A percentile compares a stretch with the other conserved stretches of the same genome.
Conservation (phyloP, 441 rosid genomes). For the Biscutella laevigata region DNA sequence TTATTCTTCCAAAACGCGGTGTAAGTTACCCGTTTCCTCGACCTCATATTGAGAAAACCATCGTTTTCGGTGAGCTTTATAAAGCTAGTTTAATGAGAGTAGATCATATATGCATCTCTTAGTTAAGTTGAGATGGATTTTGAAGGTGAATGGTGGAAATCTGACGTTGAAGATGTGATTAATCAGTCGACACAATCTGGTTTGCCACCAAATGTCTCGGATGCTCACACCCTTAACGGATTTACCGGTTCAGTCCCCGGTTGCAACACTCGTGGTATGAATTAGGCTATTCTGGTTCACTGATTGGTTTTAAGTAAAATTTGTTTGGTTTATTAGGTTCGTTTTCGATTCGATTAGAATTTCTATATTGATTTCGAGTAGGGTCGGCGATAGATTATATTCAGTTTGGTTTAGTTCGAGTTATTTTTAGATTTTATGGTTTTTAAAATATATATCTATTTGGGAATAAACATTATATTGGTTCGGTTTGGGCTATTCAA, state of each 20-base stretch:
- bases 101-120: background rate
- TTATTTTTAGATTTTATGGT: no score
- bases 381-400: no score
- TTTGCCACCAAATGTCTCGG: conserved; percentile 42
- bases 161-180: conserved; percentile 39
- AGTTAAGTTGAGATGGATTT: background rate
- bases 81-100: no score
- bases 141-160: conserved; percentile 59
- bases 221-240: conserved; percentile 50
- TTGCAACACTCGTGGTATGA: conserved; percentile 40
- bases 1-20: conserved; percentile 40
- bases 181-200: conserved; percentile 34
- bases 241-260: conserved; percentile 32
- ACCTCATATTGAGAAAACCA: conserved; percentile 33
- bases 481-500: no score
- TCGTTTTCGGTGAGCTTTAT: conserved; percentile 37
- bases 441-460: no score
- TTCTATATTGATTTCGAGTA: no score
- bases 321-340: no score
- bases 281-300: no score
- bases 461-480: no score
- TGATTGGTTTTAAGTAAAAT: no score
- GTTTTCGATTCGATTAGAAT: no score
- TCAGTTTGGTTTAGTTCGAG: no score
- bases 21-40: conserved; percentile 43